Evolutionary conservation across 2,329 filamentous ascomycete species (phyloP).

Genomic region (Beauveria bassiana): DNA sequence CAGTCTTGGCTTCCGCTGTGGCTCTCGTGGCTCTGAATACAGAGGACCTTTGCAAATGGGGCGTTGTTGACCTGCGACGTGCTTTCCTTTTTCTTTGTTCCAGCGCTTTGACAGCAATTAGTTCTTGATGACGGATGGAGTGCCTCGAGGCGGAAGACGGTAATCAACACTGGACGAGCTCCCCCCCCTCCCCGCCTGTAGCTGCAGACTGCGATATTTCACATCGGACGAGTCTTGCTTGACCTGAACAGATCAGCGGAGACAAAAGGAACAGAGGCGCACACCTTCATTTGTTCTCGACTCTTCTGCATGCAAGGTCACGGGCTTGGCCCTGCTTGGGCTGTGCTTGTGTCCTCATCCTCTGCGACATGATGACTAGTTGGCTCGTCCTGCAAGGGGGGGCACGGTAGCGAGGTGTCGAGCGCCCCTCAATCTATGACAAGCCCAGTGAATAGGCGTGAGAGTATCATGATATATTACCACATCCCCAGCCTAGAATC

Average conservation of each 20-base stretch:
- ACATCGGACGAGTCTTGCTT: slow-evolving; percentile 6
- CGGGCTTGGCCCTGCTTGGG: neutral
- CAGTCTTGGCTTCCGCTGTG: neutral
- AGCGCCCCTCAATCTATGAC: neutral
- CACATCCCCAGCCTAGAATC: neutral
- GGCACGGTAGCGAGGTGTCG: neutral
- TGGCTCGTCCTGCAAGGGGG: neutral
- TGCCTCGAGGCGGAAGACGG: neutral
- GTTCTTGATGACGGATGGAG: neutral
- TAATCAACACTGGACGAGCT: slow-evolving; percentile 5
- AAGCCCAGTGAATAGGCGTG: neutral
- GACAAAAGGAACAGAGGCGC: neutral
- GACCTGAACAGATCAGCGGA: slow-evolving; percentile 2
- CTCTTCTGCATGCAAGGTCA: neutral
- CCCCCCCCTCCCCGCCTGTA: neutral
- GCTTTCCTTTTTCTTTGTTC: neutral
- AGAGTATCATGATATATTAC: neutral
- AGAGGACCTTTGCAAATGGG: neutral
- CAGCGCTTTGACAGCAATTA: neutral
- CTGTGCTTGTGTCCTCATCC: neutral
- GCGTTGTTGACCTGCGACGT: neutral
- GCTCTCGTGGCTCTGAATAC: neutral
- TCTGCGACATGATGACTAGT: neutral
- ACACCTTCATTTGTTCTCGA: slow-evolving; percentile 1
- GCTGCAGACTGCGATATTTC: neutral